Evolutionary conservation across 768 basidiomycete genomes (phyloP).

Genomic region (Mycena kentingensis): DNA sequence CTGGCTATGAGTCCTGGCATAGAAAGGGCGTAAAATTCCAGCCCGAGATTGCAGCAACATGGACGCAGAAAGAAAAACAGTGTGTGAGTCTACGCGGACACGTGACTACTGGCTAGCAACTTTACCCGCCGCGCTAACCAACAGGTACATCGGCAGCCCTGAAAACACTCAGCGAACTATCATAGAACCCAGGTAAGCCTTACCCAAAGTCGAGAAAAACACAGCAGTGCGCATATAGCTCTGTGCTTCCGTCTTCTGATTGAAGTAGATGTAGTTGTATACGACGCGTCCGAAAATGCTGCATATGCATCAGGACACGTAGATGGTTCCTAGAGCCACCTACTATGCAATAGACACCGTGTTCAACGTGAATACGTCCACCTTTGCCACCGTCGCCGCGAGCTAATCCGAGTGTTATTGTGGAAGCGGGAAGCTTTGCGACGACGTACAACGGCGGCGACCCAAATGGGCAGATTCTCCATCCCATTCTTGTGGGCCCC

Average conservation of each 20-base stretch:
- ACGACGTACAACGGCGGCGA: constrained; percentile 31
- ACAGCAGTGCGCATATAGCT: constrained; percentile 15
- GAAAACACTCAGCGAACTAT: not conserved
- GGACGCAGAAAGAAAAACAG: no score
- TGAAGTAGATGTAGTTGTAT: constrained; percentile 36
- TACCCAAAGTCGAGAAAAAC: constrained; percentile 4
- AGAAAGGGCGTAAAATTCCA: no score
- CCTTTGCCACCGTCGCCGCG: no score
- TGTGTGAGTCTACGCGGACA: no score
- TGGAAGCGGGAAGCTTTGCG: constrained; percentile 32
- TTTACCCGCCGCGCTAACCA: constrained; percentile 8
- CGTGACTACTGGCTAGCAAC: constrained; percentile 5
- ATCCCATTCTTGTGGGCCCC: constrained; percentile 40
- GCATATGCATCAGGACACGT: not conserved
- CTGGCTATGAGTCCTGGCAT: no score
- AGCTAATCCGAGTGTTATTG: constrained; percentile 25
- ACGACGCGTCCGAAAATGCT: constrained; percentile 28
- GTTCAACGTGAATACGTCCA: constrained; percentile 26
- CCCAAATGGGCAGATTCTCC: constrained; percentile 38
- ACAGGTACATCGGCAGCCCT: constrained; percentile 14
- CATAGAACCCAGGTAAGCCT: no score
- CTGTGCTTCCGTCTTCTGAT: constrained; percentile 20
- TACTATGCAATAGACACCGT: constrained; percentile 32
- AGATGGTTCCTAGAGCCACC: constrained; percentile 3
- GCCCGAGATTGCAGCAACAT: no score